Evolutionary conservation across 2,329 filamentous ascomycete species (phyloP), one percentile per base, ranked within the genome.

Genomic region (Orbilia javanica): DNA sequence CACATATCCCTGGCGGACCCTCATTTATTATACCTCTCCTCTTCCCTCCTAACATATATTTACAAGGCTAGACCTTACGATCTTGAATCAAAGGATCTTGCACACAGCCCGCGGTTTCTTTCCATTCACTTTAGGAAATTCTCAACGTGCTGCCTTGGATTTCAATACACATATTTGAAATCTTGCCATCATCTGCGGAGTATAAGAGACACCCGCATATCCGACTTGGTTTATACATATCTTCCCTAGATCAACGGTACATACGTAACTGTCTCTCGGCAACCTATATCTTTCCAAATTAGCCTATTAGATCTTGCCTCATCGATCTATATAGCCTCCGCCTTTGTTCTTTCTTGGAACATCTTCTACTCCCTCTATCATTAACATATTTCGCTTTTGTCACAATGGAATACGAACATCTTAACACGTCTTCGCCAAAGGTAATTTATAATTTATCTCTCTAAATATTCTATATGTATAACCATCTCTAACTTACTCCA

Each of bases 361-460:
- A 60, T 20, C 6, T 55, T 20, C 22, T 65, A 67, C 42, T 44
- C n/a, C 8, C n/a, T 20, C 48, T 53, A 7, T 27, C 44, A 53
- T 57, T 22, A 25, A 50, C 15, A 15, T 48, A 11, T 50, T 34
- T 27, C 31, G 11, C 64, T 22, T 44, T 55, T 36, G 50, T 48
- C 34, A 67, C 60, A 73, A 72, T 79, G 67, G 74, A 79, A 62
- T 79, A 72, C 74, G 67, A 79, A 55, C 55, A 55, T 18, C 66
- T 72, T 52, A 57, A 53, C 44, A 50, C 68, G 27, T 27, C 67
- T 20, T 64, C 68, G 8, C 50, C 68, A 34, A 72, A 79, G 74
- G 67, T 79, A 79, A n/a, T 52, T 46, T 31, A 44, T 4, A 46
- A 25, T 31, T 0, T 34, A 31, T 15, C 34, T 20, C 34, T 52